These are phyloP conservation scores for Phaffia rhodozyma DNA, from an alignment of 1,284 basidiomycete genomes.

Conservation along the genomic window DNA sequence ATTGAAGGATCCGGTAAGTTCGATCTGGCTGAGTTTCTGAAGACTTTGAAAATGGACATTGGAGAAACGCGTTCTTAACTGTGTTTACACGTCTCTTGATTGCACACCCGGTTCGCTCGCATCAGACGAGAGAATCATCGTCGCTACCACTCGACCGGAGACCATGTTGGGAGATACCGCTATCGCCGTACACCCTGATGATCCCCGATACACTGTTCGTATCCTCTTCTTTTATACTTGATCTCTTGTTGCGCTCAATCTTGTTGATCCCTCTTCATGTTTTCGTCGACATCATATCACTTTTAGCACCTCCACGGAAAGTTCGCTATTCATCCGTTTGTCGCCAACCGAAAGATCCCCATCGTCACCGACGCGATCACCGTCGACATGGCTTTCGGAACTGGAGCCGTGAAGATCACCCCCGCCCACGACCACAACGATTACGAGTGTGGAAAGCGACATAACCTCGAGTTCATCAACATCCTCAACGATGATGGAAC, in stretches of 20 bases:
- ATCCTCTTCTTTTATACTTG: neutral
- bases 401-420: constrained; percentile 98
- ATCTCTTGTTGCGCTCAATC: neutral
- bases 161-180: constrained; percentile 98
- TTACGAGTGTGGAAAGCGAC: constrained; percentile 84
- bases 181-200: constrained; percentile 91
- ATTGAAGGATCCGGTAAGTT: constrained; percentile 64
- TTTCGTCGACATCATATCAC: neutral
- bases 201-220: constrained; percentile 65
- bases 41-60: neutral
- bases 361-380: constrained; percentile 75
- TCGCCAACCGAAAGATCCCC: constrained; percentile 64
- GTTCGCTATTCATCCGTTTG: constrained; percentile 81
- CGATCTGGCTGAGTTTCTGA: neutral
- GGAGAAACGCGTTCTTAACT: neutral
- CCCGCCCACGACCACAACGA: constrained; percentile 98
- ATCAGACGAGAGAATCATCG: constrained; percentile 76
- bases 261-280: neutral
- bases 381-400: constrained; percentile 95
- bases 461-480: constrained; percentile 87
- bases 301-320: constrained; percentile 83
- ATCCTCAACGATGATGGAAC: constrained; percentile 97
- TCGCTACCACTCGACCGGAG: constrained; percentile 96
- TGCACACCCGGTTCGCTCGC: neutral
- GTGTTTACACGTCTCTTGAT: neutral